A percentile compares a stretch with the other conserved stretches of the same genome.
Conservation (phyloP, 768 basidiomycete genomes). For the Mycena polygramma region DNA sequence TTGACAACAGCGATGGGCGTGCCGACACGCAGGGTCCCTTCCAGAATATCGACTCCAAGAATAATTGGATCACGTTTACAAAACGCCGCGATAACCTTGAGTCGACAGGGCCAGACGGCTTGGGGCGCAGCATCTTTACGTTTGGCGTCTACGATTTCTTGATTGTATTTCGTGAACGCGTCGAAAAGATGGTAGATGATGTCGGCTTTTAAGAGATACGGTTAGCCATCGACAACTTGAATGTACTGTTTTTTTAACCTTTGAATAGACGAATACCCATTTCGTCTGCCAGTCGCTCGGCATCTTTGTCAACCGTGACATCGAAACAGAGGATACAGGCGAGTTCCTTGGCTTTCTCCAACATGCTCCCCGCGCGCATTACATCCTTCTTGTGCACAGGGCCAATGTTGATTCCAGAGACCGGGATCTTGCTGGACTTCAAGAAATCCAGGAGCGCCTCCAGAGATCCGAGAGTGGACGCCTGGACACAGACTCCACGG, state of each 20-base stretch:
- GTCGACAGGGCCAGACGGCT: slow-evolving; percentile 96
- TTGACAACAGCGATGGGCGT: slow-evolving; percentile 97
- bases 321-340: slow-evolving; percentile 98
- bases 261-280: slow-evolving; percentile 95
- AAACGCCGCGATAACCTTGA: slow-evolving; percentile 94
- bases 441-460: slow-evolving; percentile 98
- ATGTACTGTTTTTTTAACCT: slow-evolving; percentile 61
- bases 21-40: slow-evolving; percentile 90
- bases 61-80: slow-evolving; percentile 98
- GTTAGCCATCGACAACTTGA: slow-evolving; percentile 25
- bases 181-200: slow-evolving; percentile 99
- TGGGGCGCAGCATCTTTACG: slow-evolving; percentile 91
- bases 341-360: slow-evolving; percentile 95
- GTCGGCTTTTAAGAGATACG: slow-evolving; percentile 71
- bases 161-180: slow-evolving; percentile 94
- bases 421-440: slow-evolving; percentile 95
- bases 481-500: slow-evolving; percentile 97
- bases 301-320: slow-evolving; percentile 93
- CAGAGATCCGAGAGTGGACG: slow-evolving; percentile 95
- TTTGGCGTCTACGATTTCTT: slow-evolving; percentile 93
- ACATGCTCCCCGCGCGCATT: slow-evolving; percentile 92
- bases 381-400: slow-evolving; percentile 97
- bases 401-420: slow-evolving; percentile 97
- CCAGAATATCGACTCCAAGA: slow-evolving; percentile 95
- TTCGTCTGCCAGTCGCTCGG: slow-evolving; percentile 91